Base-by-base conservation (phyloP, 768 basidiomycete species). In the Boletus edulis region DNA sequence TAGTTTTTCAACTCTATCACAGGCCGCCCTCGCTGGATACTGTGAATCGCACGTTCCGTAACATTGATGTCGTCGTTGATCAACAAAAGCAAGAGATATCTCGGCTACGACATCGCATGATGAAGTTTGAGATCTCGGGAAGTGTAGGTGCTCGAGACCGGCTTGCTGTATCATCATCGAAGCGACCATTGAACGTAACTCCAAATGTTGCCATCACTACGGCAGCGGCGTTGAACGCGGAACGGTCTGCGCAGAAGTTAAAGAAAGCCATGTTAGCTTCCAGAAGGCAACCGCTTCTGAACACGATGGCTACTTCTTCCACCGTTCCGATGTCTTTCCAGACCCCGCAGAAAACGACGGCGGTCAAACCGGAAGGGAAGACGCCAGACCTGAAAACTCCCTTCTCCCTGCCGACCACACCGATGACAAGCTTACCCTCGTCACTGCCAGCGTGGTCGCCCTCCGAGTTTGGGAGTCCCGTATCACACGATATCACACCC, bases 21-120 rank as follows among this genome's bases (percentile, higher is more conserved):
- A 95, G 93, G 59, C 80, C 91, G 6, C 93, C 94, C 1, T 84
- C 91, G 8, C 72, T 97, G 48, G 94, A 95, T 62, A 87, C 89
- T 1, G 82, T 96, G 67, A 85, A 78, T 61, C 82, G 91, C 32
- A 89, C 91, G 0, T 88, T 90, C 62, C 83, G 87, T 40, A 94
- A 95, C 67, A 91, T 97, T 62, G 88, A 92, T 51, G 66, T 83
- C 18, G 83, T 84, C 1, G 78, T 91, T 56, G 76, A 77, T 38
- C 83, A 87, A 59, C 85, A 88, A 67, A 73, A 75, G 2, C 73
- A 74, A 29, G 81, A 85, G 10, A 69, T 91, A 27, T 71, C 77
- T 3, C 65, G 69, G 2, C 76, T 91, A 32, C 69, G 78, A 2
- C 66, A 74, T n/a, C 80, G 85, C 35, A 68, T 89, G 18, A 62